A percentile compares a stretch with the other conserved stretches of the same genome.
These are phyloP conservation scores for Lodderomyces jiufengensis DNA, from an alignment of 1,139 yeast species.

Conservation along the genomic window DNA sequence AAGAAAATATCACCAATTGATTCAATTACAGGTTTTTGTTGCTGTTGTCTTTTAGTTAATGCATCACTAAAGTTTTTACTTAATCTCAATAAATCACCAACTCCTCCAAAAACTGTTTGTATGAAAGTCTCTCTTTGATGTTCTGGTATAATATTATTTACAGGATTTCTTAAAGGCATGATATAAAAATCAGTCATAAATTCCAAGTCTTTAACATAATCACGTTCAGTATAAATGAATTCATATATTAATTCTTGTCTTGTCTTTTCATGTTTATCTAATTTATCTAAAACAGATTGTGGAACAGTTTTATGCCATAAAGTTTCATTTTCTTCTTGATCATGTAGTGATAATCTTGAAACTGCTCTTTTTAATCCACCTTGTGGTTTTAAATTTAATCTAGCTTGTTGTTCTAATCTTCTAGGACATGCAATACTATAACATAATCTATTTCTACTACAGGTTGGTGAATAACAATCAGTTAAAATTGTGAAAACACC, in stretches of 20 bases:
- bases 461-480: constrained; percentile 95
- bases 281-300: constrained; percentile 67
- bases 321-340: constrained; percentile 78
- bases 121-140: constrained; percentile 87
- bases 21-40: constrained; percentile 74
- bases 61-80: constrained; percentile 87
- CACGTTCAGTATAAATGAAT: constrained; percentile 89
- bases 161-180: constrained; percentile 74
- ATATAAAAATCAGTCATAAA: constrained; percentile 92
- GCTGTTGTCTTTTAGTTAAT: constrained; percentile 81
- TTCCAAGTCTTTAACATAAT: constrained; percentile 91
- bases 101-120: constrained; percentile 87
- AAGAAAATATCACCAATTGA: constrained; percentile 84
- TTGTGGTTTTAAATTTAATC: constrained; percentile 83
- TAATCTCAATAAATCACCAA: constrained; percentile 79
- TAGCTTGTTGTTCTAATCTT: constrained; percentile 91
- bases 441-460: constrained; percentile 83
- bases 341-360: constrained; percentile 70
- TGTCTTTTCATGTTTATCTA: constrained; percentile 83
- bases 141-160: constrained; percentile 80
- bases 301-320: constrained; percentile 96
- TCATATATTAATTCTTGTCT: constrained; percentile 95
- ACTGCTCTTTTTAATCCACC: constrained; percentile 86
- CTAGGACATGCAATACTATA: constrained; percentile 98
- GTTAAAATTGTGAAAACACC: constrained; percentile 92